Percentiles rank a stretch among this genome's conserved stretches.
Evolutionary conservation across 345 rosid species (phyloP).

Genomic region (Rhizophora apiculata): DNA sequence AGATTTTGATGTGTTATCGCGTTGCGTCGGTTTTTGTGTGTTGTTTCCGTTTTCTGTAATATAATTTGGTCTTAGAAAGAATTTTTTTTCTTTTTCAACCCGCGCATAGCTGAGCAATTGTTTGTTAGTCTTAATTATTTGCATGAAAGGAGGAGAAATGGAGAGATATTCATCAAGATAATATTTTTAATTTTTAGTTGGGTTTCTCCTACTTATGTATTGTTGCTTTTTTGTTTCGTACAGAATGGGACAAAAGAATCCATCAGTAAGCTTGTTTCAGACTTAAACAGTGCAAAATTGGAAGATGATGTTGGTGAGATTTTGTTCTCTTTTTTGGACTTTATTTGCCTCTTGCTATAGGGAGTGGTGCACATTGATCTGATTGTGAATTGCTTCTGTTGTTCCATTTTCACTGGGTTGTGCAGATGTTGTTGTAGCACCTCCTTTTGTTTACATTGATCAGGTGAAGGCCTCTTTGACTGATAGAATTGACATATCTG

Average conservation of each 20-base stretch:
- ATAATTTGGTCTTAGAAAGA: no score
- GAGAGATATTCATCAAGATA: no score
- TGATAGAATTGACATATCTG: conserved; percentile 68
- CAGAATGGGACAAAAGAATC: conserved; percentile 96
- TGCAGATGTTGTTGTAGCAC: conserved; percentile 95
- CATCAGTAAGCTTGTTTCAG: conserved; percentile 81
- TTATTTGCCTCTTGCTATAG: neutral
- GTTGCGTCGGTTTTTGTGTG: no score
- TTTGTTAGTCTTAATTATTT: no score
- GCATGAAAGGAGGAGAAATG: no score
- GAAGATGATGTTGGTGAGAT: conserved; percentile 87
- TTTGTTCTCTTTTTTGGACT: conserved; percentile 1
- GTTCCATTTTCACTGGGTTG: conserved; percentile 13
- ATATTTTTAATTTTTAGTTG: neutral
- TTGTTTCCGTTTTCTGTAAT: no score
- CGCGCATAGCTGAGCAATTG: no score
- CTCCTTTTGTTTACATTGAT: conserved; percentile 88
- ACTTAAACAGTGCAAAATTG: conserved; percentile 71
- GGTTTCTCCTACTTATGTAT: conserved; percentile 5
- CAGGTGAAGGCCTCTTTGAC: conserved; percentile 64
- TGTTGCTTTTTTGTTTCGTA: conserved; percentile 2
- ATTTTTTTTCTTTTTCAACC: no score
- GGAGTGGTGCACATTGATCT: neutral
- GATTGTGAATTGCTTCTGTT: neutral
- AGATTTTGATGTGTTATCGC: neutral